Evolutionary conservation across 192 early-diverging fungal species (phyloP).

Genomic region (Entomortierella beljakovae): DNA sequence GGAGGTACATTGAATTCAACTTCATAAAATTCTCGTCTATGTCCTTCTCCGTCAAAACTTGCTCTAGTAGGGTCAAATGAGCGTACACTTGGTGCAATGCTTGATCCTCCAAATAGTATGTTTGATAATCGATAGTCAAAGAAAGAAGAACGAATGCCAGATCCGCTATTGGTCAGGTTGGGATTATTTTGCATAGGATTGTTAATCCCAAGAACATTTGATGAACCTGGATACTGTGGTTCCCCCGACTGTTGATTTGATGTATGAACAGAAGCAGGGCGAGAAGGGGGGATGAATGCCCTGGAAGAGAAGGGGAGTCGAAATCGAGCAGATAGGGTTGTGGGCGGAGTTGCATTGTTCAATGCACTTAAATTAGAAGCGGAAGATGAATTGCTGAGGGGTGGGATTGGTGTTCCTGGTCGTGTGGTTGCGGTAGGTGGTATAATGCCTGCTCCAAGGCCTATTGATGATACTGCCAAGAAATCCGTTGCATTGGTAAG

Average conservation of each 20-base stretch:
- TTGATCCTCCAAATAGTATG: slow-evolving; percentile 37
- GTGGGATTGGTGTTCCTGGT: slow-evolving; percentile 23
- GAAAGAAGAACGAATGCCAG: slow-evolving; percentile 43
- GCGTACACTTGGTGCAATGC: slow-evolving; percentile 44
- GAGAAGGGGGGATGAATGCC: slow-evolving; percentile 47
- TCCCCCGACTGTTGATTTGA: slow-evolving; percentile 16
- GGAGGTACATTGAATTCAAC: slow-evolving; percentile 44
- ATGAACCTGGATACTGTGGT: slow-evolving; percentile 3
- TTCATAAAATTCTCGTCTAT: slow-evolving; percentile 41
- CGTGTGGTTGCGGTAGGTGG: slow-evolving; percentile 40
- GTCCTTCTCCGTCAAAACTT: slow-evolving; percentile 10
- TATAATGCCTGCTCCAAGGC: slow-evolving; percentile 33
- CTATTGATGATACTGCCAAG: slow-evolving; percentile 21
- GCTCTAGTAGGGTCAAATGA: slow-evolving; percentile 42
- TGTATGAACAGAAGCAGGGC: slow-evolving; percentile 41
- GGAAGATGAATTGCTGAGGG: slow-evolving; percentile 18
- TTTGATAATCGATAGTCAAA: slow-evolving; percentile 47
- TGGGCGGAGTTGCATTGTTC: slow-evolving; percentile 7
- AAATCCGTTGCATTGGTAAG: slow-evolving; percentile 21
- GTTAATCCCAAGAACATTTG: slow-evolving; percentile 34
- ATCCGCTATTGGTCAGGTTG: slow-evolving; percentile 22
- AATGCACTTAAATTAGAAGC: slow-evolving; percentile 2
- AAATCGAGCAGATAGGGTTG: slow-evolving; percentile 37
- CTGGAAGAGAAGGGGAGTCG: slow-evolving; percentile 47
- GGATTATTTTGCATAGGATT: slow-evolving; percentile 46